Conservation (phyloP, 75 land plant species). For the Cryptomeria japonica region DNA sequence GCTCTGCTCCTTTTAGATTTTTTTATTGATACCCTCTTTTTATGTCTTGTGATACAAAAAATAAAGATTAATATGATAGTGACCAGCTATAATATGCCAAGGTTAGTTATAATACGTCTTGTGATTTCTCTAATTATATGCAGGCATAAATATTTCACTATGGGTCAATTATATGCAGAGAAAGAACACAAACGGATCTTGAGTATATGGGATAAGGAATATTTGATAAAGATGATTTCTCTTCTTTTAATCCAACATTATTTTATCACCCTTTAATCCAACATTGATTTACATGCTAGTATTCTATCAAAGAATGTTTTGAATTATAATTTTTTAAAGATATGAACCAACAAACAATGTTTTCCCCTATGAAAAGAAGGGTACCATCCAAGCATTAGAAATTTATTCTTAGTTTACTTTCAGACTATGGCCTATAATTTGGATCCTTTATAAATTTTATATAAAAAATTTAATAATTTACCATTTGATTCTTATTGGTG, state of each 20-base stretch:
- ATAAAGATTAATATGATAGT: too few species aligned
- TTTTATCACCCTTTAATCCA: not conserved
- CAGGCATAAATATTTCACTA: conserved; percentile 71
- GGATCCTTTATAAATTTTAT: not conserved
- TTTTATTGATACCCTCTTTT: too few species aligned
- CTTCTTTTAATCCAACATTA: not conserved
- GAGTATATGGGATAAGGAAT: conserved; percentile 79
- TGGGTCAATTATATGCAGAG: conserved; percentile 77
- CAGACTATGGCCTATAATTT: not conserved
- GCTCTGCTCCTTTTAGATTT: too few species aligned
- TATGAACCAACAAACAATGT: not conserved
- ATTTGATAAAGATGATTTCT: conserved; percentile 62
- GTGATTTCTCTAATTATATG: not conserved
- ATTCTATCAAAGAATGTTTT: not conserved
- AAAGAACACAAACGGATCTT: conserved; percentile 61
- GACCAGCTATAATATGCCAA: too few species aligned
- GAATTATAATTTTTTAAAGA: not conserved
- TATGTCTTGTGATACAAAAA: too few species aligned
- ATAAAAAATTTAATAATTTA: not conserved
- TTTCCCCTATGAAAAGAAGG: not conserved
- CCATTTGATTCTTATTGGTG: not conserved
- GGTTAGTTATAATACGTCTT: too few species aligned
- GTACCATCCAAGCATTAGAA: not conserved
- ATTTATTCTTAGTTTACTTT: not conserved
- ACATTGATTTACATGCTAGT: not conserved